phyloP scores from a whole-genome alignment of 2,329 filamentous ascomycete species.

The Colletotrichum liriopes region DNA sequence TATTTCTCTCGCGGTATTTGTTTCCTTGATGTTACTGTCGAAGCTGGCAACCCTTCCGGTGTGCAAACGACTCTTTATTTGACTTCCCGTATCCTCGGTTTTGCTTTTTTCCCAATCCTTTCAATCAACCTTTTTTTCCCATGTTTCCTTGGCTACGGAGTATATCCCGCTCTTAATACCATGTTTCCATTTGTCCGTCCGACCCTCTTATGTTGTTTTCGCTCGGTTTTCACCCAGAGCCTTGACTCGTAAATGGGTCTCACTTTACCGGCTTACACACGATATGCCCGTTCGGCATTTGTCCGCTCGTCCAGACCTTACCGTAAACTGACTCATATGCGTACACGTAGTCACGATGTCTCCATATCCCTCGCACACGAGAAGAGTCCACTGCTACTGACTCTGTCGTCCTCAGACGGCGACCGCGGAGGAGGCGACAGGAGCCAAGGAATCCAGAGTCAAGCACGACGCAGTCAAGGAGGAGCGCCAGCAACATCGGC shows the following conservation, averaged over 20 bases:
- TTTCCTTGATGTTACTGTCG: not conserved
- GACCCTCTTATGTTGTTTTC: constrained; percentile 22
- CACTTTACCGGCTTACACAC: constrained; percentile 11
- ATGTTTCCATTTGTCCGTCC: constrained; percentile 21
- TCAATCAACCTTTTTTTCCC: not conserved
- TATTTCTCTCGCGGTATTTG: not conserved
- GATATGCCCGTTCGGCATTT: constrained; percentile 30
- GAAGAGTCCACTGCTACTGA: constrained; percentile 58
- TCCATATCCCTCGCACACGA: constrained; percentile 66
- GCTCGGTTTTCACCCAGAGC: not conserved
- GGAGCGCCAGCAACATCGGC: not conserved
- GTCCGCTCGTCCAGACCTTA: constrained; percentile 14
- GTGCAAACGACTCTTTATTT: not conserved
- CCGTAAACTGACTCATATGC: constrained; percentile 33
- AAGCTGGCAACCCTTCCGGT: not conserved
- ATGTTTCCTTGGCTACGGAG: not conserved
- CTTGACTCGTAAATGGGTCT: constrained; percentile 41
- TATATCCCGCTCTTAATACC: constrained; percentile 35
- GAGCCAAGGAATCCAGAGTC: not conserved
- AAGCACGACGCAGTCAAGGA: not conserved
- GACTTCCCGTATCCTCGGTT: constrained; percentile 10
- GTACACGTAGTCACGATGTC: constrained; percentile 58
- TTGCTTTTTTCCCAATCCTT: constrained; percentile 43
- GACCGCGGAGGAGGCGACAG: constrained; percentile 1
- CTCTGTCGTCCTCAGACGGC: constrained; percentile 12